Evolutionary conservation across 257 asterid genomes (phyloP), one percentile per base, ranked within the genome.

Genomic region (Solanum pimpinellifolium): DNA sequence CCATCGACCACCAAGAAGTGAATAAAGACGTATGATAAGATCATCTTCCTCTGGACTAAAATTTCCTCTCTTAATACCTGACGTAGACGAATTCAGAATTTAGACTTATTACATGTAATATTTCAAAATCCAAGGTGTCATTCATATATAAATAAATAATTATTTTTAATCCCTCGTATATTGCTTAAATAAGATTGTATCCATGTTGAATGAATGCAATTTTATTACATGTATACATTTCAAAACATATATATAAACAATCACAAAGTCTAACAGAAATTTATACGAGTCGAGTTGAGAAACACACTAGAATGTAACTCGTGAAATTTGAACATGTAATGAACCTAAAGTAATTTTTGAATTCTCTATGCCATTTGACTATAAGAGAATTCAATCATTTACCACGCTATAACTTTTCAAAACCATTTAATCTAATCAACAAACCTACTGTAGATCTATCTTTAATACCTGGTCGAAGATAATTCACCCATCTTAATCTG

Each of bases 1-100:
- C 87, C 87, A 85, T 85, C 87, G 25, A 33, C 56, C 83, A 27
- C 82, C 86, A 25, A 86, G 86, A 49, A 86, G 81, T 35, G 52
- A 44, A 42, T 86, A 78, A 21, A 86, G 88, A 7, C 52, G 49
- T 18, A 86, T 15, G 7, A 86, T 86, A 39, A 86, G 80, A 12
- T 86, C 80, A 16, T 86, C 88, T 33, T 86, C 81, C 7, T 77
- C 88, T 4, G 14, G 68, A 39, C 68, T 76, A 4, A 86, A 76
- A 41, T 86, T 86, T n/a, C 86, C 86, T 86, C 88, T 62, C 80
- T 76, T 76, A 42, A n/a, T 76, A 7, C 83, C 60, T 23, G 13
- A 9, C 15, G 20, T 16, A 72, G 8, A 72, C 9, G 8, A 33
- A 72, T 72, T 35, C 7, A 72, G 4, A 16, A 72, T 72, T 31